Conservation (phyloP, 805 yeast genomes). For the Saturnispora saitoi region DNA sequence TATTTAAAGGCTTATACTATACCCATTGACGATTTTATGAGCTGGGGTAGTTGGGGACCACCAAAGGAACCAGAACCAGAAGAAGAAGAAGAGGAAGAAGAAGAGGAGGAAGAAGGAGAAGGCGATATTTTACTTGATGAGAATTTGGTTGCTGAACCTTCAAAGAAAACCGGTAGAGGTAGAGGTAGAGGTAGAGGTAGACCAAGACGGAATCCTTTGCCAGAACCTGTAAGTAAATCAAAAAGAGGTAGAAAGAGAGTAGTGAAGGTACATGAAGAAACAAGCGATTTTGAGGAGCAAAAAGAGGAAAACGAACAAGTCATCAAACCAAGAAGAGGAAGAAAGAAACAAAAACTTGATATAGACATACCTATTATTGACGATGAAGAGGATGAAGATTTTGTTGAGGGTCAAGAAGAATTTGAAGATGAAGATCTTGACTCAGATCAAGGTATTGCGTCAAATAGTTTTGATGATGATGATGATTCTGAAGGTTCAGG, state of each 20-base stretch:
- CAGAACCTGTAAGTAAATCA: slow-evolving; percentile 17
- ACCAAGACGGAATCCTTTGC: not conserved
- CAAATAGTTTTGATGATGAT: not conserved
- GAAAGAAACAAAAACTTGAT: slow-evolving; percentile 7
- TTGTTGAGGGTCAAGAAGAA: slow-evolving; percentile 10
- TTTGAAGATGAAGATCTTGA: slow-evolving; percentile 10
- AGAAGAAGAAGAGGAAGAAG: slow-evolving; percentile 8
- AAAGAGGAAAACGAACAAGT: not conserved
- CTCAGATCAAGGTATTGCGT: not conserved
- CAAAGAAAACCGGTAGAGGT: slow-evolving; percentile 4
- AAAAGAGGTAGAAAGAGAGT: slow-evolving; percentile 17
- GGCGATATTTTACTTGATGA: slow-evolving; percentile 9
- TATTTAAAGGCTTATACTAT: slow-evolving; percentile 33
- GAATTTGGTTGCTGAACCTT: not conserved
- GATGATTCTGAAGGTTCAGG: slow-evolving; percentile 2
- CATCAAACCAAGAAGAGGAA: slow-evolving; percentile 9
- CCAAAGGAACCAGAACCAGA: slow-evolving; percentile 20
- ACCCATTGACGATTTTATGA: slow-evolving; percentile 38
- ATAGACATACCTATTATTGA: slow-evolving; percentile 5
- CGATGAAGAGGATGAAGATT: slow-evolving; percentile 8
- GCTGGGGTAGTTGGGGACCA: slow-evolving; percentile 35
- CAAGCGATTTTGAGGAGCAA: no score
- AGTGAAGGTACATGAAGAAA: slow-evolving; percentile 14
- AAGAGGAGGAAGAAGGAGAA: slow-evolving; percentile 7
- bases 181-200: slow-evolving; percentile 7